Evolutionary conservation across 2,329 filamentous ascomycete species (phyloP).

Genomic region (Microascus cirrosus): DNA sequence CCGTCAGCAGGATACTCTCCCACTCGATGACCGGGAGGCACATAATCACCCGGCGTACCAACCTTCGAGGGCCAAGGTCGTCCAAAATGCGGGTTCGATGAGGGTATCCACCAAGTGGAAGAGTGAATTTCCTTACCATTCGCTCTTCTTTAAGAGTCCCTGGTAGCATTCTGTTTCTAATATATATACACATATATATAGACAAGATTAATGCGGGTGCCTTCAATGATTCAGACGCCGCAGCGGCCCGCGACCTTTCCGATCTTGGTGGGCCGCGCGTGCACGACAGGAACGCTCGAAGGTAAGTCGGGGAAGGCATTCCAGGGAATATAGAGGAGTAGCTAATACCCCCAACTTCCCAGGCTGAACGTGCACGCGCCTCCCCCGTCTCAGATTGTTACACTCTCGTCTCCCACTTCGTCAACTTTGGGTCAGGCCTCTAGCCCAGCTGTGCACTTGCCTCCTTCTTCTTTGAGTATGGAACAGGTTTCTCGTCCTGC

Average conservation of each 20-base stretch:
- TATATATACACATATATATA: background rate
- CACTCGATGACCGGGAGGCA: constrained; percentile 11
- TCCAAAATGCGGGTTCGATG: background rate
- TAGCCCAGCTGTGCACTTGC: background rate
- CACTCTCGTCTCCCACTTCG: background rate
- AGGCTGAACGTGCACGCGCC: background rate
- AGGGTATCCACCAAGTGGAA: background rate
- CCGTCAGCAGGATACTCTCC: constrained; percentile 13
- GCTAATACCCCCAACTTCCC: background rate
- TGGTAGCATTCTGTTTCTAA: background rate
- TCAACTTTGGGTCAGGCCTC: background rate
- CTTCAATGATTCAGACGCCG: constrained; percentile 19
- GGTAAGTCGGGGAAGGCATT: background rate
- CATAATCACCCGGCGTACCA: background rate
- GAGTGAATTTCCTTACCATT: background rate
- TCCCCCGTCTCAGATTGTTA: background rate
- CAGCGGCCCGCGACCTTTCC: constrained; percentile 13
- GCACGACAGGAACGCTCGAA: background rate
- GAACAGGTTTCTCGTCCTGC: background rate
- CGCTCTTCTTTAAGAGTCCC: background rate
- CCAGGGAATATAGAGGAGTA: background rate
- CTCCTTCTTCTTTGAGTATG: background rate
- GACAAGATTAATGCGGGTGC: constrained; percentile 5
- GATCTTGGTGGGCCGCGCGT: constrained; percentile 12
- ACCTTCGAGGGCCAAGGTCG: background rate